A percentile compares a stretch with the other conserved stretches of the same genome.
Conservation (phyloP, 371 early-diverging fungal species). For the Fennellomyces sp. region DNA sequence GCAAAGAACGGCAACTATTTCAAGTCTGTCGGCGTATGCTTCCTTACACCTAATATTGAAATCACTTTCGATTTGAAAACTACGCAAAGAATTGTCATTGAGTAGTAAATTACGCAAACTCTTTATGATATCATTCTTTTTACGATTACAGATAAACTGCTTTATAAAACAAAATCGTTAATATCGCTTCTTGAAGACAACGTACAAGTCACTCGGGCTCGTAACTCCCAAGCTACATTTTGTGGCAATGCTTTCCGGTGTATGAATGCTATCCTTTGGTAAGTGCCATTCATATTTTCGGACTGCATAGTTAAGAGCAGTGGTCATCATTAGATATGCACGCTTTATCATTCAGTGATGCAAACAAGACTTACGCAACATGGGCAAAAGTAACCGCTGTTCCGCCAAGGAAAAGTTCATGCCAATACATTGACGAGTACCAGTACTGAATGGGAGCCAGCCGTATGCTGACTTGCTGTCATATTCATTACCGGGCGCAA, state of each 20-base stretch:
- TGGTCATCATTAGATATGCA: no score
- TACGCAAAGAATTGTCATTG: no score
- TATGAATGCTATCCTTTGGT: constrained; percentile 19
- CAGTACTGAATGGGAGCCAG: constrained; percentile 21
- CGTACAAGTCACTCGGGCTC: constrained; percentile 1
- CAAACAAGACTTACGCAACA: constrained; percentile 25
- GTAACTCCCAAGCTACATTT: constrained; percentile 4
- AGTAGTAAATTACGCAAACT: no score
- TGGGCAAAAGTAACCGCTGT: constrained; percentile 35
- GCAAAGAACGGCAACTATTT: no score
- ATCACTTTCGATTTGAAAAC: no score
- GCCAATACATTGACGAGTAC: constrained; percentile 50
- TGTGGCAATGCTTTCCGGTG: neutral
- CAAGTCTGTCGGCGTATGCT: no score
- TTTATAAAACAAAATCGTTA: no score
- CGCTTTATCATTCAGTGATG: neutral
- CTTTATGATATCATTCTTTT: no score
- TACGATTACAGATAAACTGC: no score
- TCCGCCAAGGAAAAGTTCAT: constrained; percentile 30
- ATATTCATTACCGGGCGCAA: constrained; percentile 12
- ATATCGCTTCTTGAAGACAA: constrained; percentile 1
- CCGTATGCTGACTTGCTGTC: neutral
- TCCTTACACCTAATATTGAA: no score
- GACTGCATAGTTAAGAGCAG: constrained; percentile 5
- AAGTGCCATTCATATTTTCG: constrained; percentile 23